These are phyloP conservation scores for Phytophthora sp. DNA, from an alignment of 352 stramenopile genomes.

Conservation along the genomic window DNA sequence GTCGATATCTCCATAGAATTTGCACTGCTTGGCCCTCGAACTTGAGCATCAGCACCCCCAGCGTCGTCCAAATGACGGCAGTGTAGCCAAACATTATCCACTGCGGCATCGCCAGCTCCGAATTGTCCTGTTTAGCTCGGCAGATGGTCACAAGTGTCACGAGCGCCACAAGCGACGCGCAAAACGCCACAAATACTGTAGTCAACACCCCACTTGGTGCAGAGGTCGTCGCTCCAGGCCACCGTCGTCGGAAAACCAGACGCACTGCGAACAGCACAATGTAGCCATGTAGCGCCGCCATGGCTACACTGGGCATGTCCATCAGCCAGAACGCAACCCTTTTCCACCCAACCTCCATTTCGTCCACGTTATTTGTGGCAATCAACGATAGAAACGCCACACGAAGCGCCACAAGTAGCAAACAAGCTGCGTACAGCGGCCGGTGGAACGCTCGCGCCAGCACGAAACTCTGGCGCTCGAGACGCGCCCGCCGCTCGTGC, in stretches of 20 bases:
- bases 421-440: slow-evolving; percentile 32
- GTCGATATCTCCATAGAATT: slow-evolving; percentile 30
- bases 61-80: slow-evolving; percentile 30
- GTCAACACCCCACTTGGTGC: slow-evolving; percentile 7
- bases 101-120: slow-evolving; percentile 10
- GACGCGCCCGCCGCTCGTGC: slow-evolving; percentile 16
- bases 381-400: slow-evolving; percentile 28
- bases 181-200: slow-evolving; percentile 26
- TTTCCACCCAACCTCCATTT: slow-evolving; percentile 2
- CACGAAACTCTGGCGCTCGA: slow-evolving; percentile 17
- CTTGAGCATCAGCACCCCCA: slow-evolving; percentile 35
- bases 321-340: slow-evolving; percentile 41
- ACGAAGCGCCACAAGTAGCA: slow-evolving; percentile 35
- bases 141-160: slow-evolving; percentile 25
- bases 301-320: slow-evolving; percentile 39
- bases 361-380: background rate
- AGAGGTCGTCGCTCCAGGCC: slow-evolving; percentile 12
- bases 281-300: slow-evolving; percentile 37
- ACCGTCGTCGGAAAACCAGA: slow-evolving; percentile 30
- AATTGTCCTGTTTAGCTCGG: slow-evolving; percentile 1
- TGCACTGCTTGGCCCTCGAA: slow-evolving; percentile 24
- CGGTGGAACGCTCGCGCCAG: slow-evolving; percentile 38
- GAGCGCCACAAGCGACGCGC: slow-evolving; percentile 16
- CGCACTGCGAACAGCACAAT: slow-evolving; percentile 41
- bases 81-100: slow-evolving; percentile 35